Percentiles rank a stretch among this genome's conserved stretches.
phyloP scores from a whole-genome alignment of 345 rosid genomes.

The Acer campestre region DNA sequence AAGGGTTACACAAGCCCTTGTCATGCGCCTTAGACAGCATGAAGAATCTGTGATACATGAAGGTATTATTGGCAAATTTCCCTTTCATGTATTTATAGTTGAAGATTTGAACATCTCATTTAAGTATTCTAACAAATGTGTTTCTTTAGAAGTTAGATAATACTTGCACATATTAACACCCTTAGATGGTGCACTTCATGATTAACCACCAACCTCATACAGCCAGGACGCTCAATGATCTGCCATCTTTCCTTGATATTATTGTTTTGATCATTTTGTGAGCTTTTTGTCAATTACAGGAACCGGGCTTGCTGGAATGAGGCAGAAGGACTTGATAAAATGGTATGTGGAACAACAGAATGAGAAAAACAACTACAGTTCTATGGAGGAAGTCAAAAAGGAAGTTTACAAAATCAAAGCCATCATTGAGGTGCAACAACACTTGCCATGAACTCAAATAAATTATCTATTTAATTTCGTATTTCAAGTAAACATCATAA shows the following conservation, averaged over 20 bases:
- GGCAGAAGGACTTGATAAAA: slow-evolving; percentile 73
- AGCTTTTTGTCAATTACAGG: slow-evolving; percentile 38
- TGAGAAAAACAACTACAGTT: slow-evolving; percentile 74
- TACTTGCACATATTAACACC: neutral
- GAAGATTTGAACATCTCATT: neutral
- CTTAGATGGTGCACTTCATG: neutral
- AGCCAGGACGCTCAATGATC: neutral
- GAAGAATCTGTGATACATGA: slow-evolving; percentile 74
- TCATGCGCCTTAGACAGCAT: slow-evolving; percentile 85
- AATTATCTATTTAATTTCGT: neutral
- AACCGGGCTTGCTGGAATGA: slow-evolving; percentile 80
- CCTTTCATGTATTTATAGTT: neutral
- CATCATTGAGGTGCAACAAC: slow-evolving; percentile 72
- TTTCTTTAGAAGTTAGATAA: neutral
- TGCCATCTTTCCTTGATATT: neutral
- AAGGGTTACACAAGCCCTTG: slow-evolving; percentile 80
- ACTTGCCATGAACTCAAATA: neutral
- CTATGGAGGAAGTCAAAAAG: slow-evolving; percentile 62
- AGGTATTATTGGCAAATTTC: slow-evolving; percentile 15
- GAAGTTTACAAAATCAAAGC: slow-evolving; percentile 73
- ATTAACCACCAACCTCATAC: neutral
- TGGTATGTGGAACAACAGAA: slow-evolving; percentile 94
- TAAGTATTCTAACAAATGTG: neutral
- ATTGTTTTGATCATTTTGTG: slow-evolving; percentile 10
- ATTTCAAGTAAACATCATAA: neutral